Evolutionary conservation across 2,329 filamentous ascomycete genomes (phyloP), one percentile per base, ranked within the genome.

Genomic region (Lasiodiplodia gonubiensis): DNA sequence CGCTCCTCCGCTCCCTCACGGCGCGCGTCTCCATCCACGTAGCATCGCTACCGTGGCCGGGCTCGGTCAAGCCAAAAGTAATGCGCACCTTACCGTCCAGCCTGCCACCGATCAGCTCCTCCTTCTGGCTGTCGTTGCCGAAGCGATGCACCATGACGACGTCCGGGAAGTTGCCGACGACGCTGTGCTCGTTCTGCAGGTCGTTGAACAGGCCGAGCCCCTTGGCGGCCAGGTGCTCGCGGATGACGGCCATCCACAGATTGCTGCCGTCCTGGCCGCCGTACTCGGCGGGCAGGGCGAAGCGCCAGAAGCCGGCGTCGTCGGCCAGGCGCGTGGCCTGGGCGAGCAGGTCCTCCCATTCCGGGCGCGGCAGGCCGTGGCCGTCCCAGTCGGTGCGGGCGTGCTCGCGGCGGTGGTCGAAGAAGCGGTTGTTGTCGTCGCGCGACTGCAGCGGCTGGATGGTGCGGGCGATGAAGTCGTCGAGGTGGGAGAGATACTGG

Each of bases 11-110:
- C 70, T 82, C 80, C 27, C 78, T 80, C 37, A 71, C 76, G 2
- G 85, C 88, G 30, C 75, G 78, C 0, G 87, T 89, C 25, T 81
- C 83, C 86, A 89, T 88, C 72, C 86, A 85, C 2, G 87, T 89
- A 5, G 86, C 87, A 75, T 89, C 87, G 68, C 85, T 88, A 21
- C 88, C 88, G 72, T 89, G 87, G 21, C 81, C 82, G 18, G 86
- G 86, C 76, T 89, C 88, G 8, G 87, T 89, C 71, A 89, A 74
- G 4, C 88, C 88, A 74, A 89, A 89, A 0, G 86, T 88, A 70
- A 86, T 83, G 48, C 84, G 78, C 68, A 88, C 84, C 64, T 83
- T 81, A 11, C 86, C 86, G 11, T 79, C 73, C 53, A 89, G 76
- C 51, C 86, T 79, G 2, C 83, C 83, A 1, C 80, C 76, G 65